Percentiles rank a stretch among this genome's conserved stretches.
Conservation (phyloP, 2,329 filamentous ascomycete genomes). For the Colletotrichum tropicale region DNA sequence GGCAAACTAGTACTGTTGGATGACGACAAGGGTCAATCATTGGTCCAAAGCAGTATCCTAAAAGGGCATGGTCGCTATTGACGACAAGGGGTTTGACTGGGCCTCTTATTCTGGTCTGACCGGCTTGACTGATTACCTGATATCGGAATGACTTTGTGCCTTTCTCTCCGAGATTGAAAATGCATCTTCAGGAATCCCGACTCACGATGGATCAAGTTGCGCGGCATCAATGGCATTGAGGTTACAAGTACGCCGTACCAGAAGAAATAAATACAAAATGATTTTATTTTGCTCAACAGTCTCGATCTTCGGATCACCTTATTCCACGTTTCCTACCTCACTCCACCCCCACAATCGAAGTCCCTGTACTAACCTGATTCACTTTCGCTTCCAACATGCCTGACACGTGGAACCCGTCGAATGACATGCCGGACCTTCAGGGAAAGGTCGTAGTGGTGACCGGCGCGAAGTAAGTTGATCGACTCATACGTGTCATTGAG, state of each 20-base stretch:
- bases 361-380: neutral
- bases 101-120: neutral
- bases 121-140: neutral
- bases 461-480: slow-evolving; percentile 25
- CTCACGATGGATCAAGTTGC: neutral
- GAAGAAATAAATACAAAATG: neutral
- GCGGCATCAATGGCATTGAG: neutral
- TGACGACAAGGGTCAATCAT: neutral
- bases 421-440: slow-evolving; percentile 23
- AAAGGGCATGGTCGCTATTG: neutral
- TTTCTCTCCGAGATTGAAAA: neutral
- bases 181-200: neutral
- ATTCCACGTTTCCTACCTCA: neutral
- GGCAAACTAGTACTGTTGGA: neutral
- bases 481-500: neutral
- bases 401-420: slow-evolving; percentile 15
- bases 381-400: neutral
- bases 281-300: neutral
- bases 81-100: neutral
- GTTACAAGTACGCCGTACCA: neutral
- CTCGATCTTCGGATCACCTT: neutral
- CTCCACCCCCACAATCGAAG: neutral
- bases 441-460: slow-evolving; percentile 30
- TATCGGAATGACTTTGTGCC: neutral
- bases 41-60: neutral